Conservation (phyloP, 2,329 filamentous ascomycete genomes). For the Biscogniauxia mediterranea region DNA sequence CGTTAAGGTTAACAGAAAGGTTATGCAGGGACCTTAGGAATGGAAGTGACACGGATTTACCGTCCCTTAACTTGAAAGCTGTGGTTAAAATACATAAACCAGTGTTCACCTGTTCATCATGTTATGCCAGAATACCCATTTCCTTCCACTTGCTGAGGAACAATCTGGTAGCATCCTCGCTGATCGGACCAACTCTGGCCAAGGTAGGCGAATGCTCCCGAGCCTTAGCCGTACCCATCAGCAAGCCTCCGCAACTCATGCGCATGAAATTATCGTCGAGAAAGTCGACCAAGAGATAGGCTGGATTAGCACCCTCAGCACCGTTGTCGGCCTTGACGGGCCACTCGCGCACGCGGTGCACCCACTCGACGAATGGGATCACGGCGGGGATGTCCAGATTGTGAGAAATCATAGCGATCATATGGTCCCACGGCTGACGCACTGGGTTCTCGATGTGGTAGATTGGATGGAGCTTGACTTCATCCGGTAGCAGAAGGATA, state of each 20-base stretch:
- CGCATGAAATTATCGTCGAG: slow-evolving; percentile 29
- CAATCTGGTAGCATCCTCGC: slow-evolving; percentile 15
- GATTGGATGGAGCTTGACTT: slow-evolving; percentile 11
- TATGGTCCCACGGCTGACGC: slow-evolving; percentile 29
- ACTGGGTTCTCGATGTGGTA: slow-evolving; percentile 34
- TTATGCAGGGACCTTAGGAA: no score
- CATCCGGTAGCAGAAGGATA: slow-evolving; percentile 16
- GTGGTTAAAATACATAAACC: no score
- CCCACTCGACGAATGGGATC: slow-evolving; percentile 31
- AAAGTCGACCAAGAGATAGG: slow-evolving; percentile 28
- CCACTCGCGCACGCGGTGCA: slow-evolving; percentile 19
- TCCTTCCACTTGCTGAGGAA: slow-evolving; percentile 27
- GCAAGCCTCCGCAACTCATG: slow-evolving; percentile 32
- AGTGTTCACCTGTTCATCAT: no score
- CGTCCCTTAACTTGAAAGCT: no score
- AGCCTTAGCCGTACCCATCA: slow-evolving; percentile 27
- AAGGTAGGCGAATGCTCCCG: slow-evolving; percentile 26
- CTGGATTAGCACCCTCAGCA: slow-evolving; percentile 28
- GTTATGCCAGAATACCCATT: slow-evolving; percentile 18
- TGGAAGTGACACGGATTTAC: no score
- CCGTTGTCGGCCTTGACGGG: slow-evolving; percentile 10
- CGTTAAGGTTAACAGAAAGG: no score
- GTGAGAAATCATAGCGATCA: slow-evolving; percentile 20
- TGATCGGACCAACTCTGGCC: slow-evolving; percentile 20
- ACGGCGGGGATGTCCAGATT: slow-evolving; percentile 23